Percentiles rank a stretch among this genome's conserved stretches.
Conservation (phyloP, 2,329 filamentous ascomycete genomes). For the Ophiostoma quercus region DNA sequence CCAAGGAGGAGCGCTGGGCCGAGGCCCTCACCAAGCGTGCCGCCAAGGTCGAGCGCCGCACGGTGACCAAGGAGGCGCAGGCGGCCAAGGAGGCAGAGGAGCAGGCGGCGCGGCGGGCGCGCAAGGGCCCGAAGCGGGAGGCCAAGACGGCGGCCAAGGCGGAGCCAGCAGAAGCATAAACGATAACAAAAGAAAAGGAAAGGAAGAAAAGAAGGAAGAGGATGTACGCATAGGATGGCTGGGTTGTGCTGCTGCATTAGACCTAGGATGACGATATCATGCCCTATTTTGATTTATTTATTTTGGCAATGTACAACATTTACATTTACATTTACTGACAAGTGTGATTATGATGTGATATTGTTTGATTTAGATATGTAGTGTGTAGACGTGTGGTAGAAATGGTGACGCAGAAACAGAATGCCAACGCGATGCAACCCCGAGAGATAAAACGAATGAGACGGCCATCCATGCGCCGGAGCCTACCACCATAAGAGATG, state of each 20-base stretch:
- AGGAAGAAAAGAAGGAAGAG: background rate
- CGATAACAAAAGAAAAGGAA: background rate
- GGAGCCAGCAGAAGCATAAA: slow-evolving; percentile 10
- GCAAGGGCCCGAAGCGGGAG: slow-evolving; percentile 20
- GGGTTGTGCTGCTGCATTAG: background rate
- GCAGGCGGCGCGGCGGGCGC: slow-evolving; percentile 19
- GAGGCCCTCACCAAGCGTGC: slow-evolving; percentile 50
- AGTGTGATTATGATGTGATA: background rate
- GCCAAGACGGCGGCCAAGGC: slow-evolving; percentile 15
- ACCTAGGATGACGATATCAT: slow-evolving; percentile 19
- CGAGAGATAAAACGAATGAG: background rate
- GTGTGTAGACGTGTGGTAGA: background rate
- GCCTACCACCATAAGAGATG: background rate
- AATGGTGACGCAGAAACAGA: background rate
- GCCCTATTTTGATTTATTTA: slow-evolving; percentile 18
- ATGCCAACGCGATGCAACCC: slow-evolving; percentile 10
- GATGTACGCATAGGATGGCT: slow-evolving; percentile 13
- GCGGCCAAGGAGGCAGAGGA: slow-evolving; percentile 24
- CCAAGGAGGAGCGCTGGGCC: slow-evolving; percentile 54
- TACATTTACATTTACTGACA: no score
- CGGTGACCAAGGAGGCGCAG: slow-evolving; percentile 31
- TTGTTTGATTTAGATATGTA: background rate
- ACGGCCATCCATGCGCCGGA: background rate
- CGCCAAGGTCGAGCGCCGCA: slow-evolving; percentile 52
- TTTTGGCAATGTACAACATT: slow-evolving; percentile 18